Evolutionary conservation across 768 basidiomycete genomes (phyloP), one percentile per base, ranked within the genome.

Genomic region (Lactarius sp.): DNA sequence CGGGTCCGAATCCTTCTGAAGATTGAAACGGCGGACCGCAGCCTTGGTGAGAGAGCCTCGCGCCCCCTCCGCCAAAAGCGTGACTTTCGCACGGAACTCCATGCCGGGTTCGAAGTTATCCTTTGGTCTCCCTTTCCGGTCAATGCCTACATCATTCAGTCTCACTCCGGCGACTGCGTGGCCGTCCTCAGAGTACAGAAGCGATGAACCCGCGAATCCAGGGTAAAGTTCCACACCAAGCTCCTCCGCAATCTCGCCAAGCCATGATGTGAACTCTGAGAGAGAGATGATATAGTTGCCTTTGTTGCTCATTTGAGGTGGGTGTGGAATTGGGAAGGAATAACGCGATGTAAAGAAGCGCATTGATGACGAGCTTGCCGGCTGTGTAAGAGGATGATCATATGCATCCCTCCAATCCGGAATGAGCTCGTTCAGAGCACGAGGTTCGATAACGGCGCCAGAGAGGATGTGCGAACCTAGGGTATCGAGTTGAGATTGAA

Each of bases 181-280:
- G 67, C 76, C 87, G 63, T 85, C 83, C 4, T 85, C 79, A 52
- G 83, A 80, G 66, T 89, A 86, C 0, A 98, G 81, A 14, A 97
- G 74, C 37, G 85, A 82, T 0, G 95, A 88, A n/a, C 90, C 97
- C 0, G 94, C 93, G 70, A 98, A 98, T 5, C 97, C 96, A 2
- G 97, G 90, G 72, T 98, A 99, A 31, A 99, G 86, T 73, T 99
- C 97, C 34, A 97, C 92, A 33, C 94, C 96, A 36, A 85, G 73
- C 47, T 81, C 85, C 66, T 98, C 95, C 0, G 96, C 96, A 36
- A 97, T 82, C 59, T 80, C 75, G 3, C 85, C 91, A 1, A 99
- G 82, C 95, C 96, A 98, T 4, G 90, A 83, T 0, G 93, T 89
- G 66, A 98, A 86, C 39, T 83, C 85, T 0, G 92, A 94, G 36